These are phyloP conservation scores for Colletotrichum incanum DNA, from an alignment of 2,329 filamentous ascomycete species.

Conservation along the genomic window DNA sequence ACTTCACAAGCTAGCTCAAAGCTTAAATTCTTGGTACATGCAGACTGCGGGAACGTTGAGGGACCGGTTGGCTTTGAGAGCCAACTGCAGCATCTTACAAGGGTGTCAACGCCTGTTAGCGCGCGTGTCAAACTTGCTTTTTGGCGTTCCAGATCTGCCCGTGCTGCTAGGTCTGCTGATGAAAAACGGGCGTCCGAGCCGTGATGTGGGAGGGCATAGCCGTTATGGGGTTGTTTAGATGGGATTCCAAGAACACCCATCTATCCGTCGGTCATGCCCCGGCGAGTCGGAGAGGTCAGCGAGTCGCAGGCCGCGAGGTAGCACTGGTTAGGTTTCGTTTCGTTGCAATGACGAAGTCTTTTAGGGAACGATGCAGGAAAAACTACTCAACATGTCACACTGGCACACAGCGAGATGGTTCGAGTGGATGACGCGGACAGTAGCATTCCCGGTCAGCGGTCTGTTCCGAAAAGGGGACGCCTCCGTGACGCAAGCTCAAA, in stretches of 20 bases:
- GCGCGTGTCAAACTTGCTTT: constrained; percentile 1
- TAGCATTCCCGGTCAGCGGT: not conserved
- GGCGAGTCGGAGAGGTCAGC: not conserved
- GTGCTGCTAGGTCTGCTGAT: not conserved
- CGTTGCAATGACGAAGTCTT: not conserved
- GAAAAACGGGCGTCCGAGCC: not conserved
- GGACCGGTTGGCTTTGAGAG: not conserved
- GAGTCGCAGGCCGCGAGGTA: not conserved
- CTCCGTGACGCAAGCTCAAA: not conserved
- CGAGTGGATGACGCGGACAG: not conserved
- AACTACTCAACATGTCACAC: not conserved
- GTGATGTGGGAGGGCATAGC: not conserved
- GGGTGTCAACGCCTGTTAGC: not conserved
- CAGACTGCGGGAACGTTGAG: not conserved
- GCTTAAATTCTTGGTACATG: too few relatives aligned
- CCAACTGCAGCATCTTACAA: not conserved
- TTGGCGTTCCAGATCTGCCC: not conserved
- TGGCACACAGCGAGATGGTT: too few relatives aligned
- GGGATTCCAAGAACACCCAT: not conserved
- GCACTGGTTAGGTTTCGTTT: not conserved
- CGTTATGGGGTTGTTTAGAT: not conserved
- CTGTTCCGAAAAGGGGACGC: not conserved
- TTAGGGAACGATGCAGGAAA: not conserved
- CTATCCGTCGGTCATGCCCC: not conserved
- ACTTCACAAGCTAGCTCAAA: not conserved